Conservation (phyloP, 768 basidiomycete genomes). For the Agrocybe chaxingu region DNA sequence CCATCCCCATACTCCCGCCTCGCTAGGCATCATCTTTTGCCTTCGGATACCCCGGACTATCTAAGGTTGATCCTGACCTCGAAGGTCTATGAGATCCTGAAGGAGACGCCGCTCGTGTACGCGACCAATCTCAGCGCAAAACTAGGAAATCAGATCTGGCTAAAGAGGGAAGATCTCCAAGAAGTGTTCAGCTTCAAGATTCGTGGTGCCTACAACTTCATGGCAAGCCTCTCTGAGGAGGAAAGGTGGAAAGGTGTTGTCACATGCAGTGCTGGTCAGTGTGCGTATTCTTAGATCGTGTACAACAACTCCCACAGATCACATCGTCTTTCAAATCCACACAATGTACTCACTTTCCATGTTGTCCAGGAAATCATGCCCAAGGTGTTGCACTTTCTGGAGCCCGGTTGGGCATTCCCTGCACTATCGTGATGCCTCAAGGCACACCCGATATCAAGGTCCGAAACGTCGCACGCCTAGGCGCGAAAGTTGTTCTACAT, state of each 20-base stretch:
- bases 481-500: constrained; percentile 91
- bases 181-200: constrained; percentile 99
- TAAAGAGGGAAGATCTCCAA: constrained; percentile 96
- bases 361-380: constrained; percentile 85
- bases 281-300: constrained; percentile 37
- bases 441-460: constrained; percentile 97
- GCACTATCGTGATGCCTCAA: constrained; percentile 98
- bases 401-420: constrained; percentile 79
- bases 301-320: constrained; percentile 2
- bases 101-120: constrained; percentile 85
- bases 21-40: constrained; percentile 58
- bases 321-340: not conserved
- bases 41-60: constrained; percentile 78
- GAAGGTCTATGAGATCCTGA: constrained; percentile 86
- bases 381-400: constrained; percentile 99
- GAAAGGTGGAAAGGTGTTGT: constrained; percentile 97
- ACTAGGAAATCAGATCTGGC: constrained; percentile 90
- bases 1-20: constrained; percentile 65
- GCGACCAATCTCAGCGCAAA: constrained; percentile 85
- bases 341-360: constrained; percentile 5
- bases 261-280: constrained; percentile 97
- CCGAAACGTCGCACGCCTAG: constrained; percentile 89
- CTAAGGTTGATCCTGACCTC: constrained; percentile 84
- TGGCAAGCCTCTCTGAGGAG: constrained; percentile 83
- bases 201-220: constrained; percentile 97